Evolutionary conservation across 2,329 filamentous ascomycete genomes (phyloP), one percentile per base, ranked within the genome.

Genomic region (Zasmidium citrigriseum): DNA sequence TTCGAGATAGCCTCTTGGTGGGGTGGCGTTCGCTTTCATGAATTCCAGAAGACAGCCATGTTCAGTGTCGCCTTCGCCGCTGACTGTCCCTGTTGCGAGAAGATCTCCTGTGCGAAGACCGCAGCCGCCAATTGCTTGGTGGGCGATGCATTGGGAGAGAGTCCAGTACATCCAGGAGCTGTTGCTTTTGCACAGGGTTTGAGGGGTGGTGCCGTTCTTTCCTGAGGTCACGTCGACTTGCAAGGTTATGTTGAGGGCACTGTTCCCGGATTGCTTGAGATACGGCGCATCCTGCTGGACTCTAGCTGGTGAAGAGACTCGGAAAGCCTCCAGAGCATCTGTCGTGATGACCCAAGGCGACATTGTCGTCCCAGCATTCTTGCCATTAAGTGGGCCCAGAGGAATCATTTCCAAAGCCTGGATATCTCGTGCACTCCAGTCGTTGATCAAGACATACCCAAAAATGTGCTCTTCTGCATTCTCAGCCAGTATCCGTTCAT

Each of bases 341-440:
- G 81, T 71, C 0, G 83, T 85, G 9, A 88, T 69, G 3, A 87
- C 73, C 85, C 85, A 88, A 0, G 85, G 83, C 0, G 83, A 85
- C n/a, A 88, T 80, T 0, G 78, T 80, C 0, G 84, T 87, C 2
- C 77, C 79, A 25, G 86, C 84, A 46, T 80, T 82, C 69, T 88
- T 88, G 2, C 82, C 80, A 52, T 86, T 86, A 49, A 87, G 76
- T 0, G 85, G 85, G 0, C 85, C 85, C 0, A 87, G 72, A 0
- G 84, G 84, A 3, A 75, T 75, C 84, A 87, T 87, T 64, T 88
- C 86, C 21, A 83, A 74, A 0, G 72, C 78, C 68, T 88, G 85
- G 20, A 88, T 83, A 67, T 88, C 85, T n/a, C 85, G 76, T 20
- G 84, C 72, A 58, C 78, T 82, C 85, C 85, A 88, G 61, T 87